These are phyloP conservation scores for Septoria linicola DNA, from an alignment of 2,329 filamentous ascomycete genomes.

Conservation along the genomic window DNA sequence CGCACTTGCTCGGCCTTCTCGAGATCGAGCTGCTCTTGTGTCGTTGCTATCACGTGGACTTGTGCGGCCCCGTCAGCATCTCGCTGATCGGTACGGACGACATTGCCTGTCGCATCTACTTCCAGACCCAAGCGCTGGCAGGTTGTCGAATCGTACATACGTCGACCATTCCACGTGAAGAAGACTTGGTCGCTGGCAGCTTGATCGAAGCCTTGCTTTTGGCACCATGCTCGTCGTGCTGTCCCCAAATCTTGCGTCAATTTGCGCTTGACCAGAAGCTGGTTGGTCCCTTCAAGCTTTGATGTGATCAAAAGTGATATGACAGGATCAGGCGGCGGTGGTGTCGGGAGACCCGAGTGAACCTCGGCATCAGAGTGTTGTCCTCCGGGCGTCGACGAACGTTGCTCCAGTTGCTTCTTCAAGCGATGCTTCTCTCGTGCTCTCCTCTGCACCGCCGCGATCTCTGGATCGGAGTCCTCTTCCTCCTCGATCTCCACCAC, in stretches of 20 bases:
- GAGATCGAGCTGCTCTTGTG: conserved; percentile 59
- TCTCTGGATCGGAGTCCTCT: conserved; percentile 43
- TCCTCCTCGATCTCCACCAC: conserved; percentile 27
- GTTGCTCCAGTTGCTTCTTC: conserved; percentile 12
- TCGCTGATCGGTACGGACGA: conserved; percentile 46
- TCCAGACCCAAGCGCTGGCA: conserved; percentile 66
- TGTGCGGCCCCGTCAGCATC: conserved; percentile 54
- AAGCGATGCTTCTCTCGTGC: conserved; percentile 40
- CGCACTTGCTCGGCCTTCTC: conserved; percentile 50
- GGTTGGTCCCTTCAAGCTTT: conserved; percentile 58
- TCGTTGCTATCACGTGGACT: conserved; percentile 78
- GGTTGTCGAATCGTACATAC: conserved; percentile 73
- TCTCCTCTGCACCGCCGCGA: conserved; percentile 43
- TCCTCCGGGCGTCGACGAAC: conserved; percentile 15
- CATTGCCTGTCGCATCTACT: conserved; percentile 43
- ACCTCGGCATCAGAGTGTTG: conserved; percentile 13
- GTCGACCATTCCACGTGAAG: conserved; percentile 73
- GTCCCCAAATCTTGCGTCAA: conserved; percentile 66
- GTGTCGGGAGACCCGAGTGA: conserved; percentile 15
- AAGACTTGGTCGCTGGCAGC: conserved; percentile 60
- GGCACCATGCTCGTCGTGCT: conserved; percentile 69
- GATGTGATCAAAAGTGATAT: conserved; percentile 69
- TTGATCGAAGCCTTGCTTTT: conserved; percentile 56
- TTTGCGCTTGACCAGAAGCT: conserved; percentile 64
- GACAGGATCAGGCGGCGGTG: conserved; percentile 46